Evolutionary conservation across 2,329 filamentous ascomycete genomes (phyloP).

Genomic region (Stemphylium beticola): DNA sequence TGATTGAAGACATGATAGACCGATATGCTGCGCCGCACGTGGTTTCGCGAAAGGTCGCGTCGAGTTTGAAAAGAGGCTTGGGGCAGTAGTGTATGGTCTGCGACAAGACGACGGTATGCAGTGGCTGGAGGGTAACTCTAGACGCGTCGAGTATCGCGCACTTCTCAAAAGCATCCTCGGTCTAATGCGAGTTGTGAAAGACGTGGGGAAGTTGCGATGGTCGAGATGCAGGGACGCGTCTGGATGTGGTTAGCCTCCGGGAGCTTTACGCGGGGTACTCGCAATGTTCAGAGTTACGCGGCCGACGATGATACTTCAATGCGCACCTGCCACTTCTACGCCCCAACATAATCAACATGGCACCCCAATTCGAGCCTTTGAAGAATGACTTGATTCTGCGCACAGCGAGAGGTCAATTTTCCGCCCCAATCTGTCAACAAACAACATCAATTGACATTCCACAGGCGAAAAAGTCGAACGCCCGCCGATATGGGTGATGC

Average conservation of each 20-base stretch:
- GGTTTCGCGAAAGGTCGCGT: constrained; percentile 38
- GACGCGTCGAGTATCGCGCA: constrained; percentile 15
- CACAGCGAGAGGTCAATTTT: constrained; percentile 76
- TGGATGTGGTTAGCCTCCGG: constrained; percentile 24
- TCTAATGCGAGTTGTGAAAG: constrained; percentile 1
- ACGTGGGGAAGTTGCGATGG: constrained; percentile 3
- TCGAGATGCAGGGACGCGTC: constrained; percentile 24
- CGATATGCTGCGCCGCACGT: constrained; percentile 28
- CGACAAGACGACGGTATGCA: background rate
- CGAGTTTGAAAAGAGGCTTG: constrained; percentile 14
- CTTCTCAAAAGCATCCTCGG: constrained; percentile 27
- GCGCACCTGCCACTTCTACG: constrained; percentile 9
- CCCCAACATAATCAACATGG: constrained; percentile 59
- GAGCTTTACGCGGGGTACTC: constrained; percentile 32
- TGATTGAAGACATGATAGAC: constrained; percentile 20
- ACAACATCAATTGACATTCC: constrained; percentile 23
- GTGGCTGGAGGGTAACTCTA: background rate
- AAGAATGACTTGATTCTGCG: constrained; percentile 92
- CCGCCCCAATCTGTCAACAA: background rate
- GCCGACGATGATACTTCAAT: constrained; percentile 19
- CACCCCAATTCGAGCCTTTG: constrained; percentile 76
- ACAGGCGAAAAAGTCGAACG: constrained; percentile 88
- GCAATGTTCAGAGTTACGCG: constrained; percentile 19
- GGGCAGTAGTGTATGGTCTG: background rate
- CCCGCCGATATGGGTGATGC: constrained; percentile 98